phyloP scores from a whole-genome alignment of 768 basidiomycete genomes.

The Calvatia gigantea region DNA sequence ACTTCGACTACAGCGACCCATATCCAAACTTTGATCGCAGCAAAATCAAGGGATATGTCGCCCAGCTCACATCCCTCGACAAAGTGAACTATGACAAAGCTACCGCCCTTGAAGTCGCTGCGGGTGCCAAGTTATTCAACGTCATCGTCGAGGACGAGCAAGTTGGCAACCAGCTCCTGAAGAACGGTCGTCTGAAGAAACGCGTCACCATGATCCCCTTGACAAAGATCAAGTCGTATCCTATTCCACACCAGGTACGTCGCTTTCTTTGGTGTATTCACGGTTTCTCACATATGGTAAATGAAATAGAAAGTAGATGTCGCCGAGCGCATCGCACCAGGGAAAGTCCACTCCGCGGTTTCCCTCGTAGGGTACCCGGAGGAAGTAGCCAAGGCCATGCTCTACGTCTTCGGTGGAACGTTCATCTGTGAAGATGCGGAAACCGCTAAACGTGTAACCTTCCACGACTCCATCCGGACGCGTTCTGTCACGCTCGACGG shows the following conservation, averaged over 20 bases:
- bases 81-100: slow-evolving; percentile 70
- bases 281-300: not conserved
- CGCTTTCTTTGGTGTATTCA: slow-evolving; percentile 2
- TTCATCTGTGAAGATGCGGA: slow-evolving; percentile 88
- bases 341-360: slow-evolving; percentile 84
- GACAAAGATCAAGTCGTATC: slow-evolving; percentile 79
- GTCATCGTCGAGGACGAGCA: slow-evolving; percentile 92
- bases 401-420: slow-evolving; percentile 90
- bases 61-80: slow-evolving; percentile 77
- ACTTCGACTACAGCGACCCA: slow-evolving; percentile 82
- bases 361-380: slow-evolving; percentile 80
- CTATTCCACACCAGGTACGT: slow-evolving; percentile 39
- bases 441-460: slow-evolving; percentile 85
- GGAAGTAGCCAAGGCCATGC: slow-evolving; percentile 85
- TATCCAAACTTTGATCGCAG: slow-evolving; percentile 75
- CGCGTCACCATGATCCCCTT: slow-evolving; percentile 93
- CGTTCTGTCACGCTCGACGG: slow-evolving; percentile 92
- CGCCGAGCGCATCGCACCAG: slow-evolving; percentile 68
- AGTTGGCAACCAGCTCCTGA: slow-evolving; percentile 80
- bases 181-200: slow-evolving; percentile 71
- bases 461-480: slow-evolving; percentile 60
- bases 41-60: slow-evolving; percentile 91
- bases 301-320: slow-evolving; percentile 65
- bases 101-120: slow-evolving; percentile 90
- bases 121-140: slow-evolving; percentile 86